Evolutionary conservation across 2,329 filamentous ascomycete genomes (phyloP), one percentile per base, ranked within the genome.

Genomic region (Phaeosphaeriaceae sp.): DNA sequence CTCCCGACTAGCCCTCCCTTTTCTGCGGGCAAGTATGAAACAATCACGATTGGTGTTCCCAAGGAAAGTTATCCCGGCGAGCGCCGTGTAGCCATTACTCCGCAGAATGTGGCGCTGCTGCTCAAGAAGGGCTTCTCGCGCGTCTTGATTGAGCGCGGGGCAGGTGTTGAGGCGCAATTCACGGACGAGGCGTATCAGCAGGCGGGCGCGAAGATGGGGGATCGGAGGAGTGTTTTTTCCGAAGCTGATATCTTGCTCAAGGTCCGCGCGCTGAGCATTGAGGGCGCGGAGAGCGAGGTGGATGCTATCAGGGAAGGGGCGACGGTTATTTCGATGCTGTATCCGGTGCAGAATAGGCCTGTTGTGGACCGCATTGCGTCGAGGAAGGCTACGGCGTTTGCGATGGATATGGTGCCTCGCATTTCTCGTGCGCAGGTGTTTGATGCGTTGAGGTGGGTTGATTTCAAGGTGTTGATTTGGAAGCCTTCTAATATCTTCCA

Each of bases 371-470:
- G 87, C 58, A 85, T 96, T 58, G 88, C 91, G 24, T 82, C 83
- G 40, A 86, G 87, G 49, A 89, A 89, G 25, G 88, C 89, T 1
- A 96, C 91, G 0, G 82, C 87, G 17, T 95, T 97, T 73, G 92
- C 93, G 21, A 96, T 97, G 92, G 93, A 97, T 73, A 90, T 93
- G 88, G 90, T 97, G 52, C 93, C 93, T 17, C 88, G 93, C 42
- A 96, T 96, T 67, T 96, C 92, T 1, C 87, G 93, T 48, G 92
- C 93, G 1, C 93, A 96, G 74, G 88, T 91, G 0, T 96, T 96
- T 69, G 92, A 96, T 78, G 92, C 92, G 0, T 83, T 96, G 55
- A 86, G 66, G 71, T 73, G 66, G 45, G 50, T 20, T 13, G 21
- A 7, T 27, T 2, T 1, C 19, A 27, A 7, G 3, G 1, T n/a